Base-by-base conservation (phyloP, 2,329 filamentous ascomycete species). In the Apiospora sp. region DNA sequence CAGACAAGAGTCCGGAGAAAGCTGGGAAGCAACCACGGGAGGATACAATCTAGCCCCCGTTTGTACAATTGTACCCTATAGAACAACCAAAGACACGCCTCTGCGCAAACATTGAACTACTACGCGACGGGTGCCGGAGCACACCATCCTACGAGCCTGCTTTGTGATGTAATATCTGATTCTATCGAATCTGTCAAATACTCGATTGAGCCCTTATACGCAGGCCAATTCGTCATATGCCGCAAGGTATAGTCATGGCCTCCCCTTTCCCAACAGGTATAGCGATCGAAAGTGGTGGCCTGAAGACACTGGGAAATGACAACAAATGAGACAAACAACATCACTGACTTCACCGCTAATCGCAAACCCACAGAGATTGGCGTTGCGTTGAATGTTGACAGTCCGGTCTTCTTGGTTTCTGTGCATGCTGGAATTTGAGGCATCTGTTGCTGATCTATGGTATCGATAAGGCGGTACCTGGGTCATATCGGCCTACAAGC, bases 1-100 rank as follows among this genome's bases (percentile, higher is more conserved):
- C n/a, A 27, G 34, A 16, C 43, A 14, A 34, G 19, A 44, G 34
- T 30, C 30, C 34, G 68, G 44, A 67, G 64, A 64, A 54, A 22
- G 44, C 27, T 49, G 73, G 46, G 48, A 48, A n/a, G 54, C 44
- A 30, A 44, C 27, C 58, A 67, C 48, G 46, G 73, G 68, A 30
- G 49, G 71, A 41, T 49, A 49, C 27, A 71, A 69, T 67, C 70
- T 71, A 43, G 61, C 68, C 46, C 34, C 67, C 70, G 67, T 67
- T 68, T 76, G 73, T 75, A 76, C 74, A 75, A 67, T 67, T 78
- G 77, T 75, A 77, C 75, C 71, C 76, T 76, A 77, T 76, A 78
- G 74, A 79, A 37, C 71, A 71, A 71, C 70, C 67, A 71, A 67
- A 64, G 58, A 64, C 58, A 64, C 58, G 34, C 58, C 58, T 64